A percentile compares a stretch with the other conserved stretches of the same genome.
Evolutionary conservation across 805 yeast species (phyloP).

Genomic region (Wickerhamomyces subpelliculosus): DNA sequence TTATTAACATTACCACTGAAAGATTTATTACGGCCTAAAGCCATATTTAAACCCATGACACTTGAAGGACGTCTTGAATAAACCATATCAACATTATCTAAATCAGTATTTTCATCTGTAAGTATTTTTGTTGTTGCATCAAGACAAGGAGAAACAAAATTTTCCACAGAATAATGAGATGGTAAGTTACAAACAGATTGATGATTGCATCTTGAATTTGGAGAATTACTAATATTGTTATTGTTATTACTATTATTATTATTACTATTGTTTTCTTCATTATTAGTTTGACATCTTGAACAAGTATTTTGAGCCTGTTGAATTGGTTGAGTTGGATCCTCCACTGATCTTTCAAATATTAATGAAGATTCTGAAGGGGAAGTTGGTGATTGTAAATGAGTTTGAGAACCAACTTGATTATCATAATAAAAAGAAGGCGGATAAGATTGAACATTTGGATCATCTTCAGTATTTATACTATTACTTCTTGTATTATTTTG

Average conservation of each 20-base stretch:
- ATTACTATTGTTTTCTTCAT: no score
- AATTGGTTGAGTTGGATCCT: conserved; percentile 38
- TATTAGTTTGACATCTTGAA: conserved; percentile 23
- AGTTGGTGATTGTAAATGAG: conserved; percentile 1
- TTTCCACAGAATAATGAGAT: conserved; percentile 43
- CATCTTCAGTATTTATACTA: no score
- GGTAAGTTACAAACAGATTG: conserved; percentile 27
- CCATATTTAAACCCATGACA: conserved; percentile 37
- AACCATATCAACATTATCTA: conserved; percentile 67
- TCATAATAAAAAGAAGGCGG: neutral
- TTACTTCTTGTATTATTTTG: no score
- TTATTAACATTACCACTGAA: no score
- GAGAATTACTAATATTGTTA: conserved; percentile 12
- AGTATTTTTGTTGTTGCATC: conserved; percentile 69
- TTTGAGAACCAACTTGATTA: neutral
- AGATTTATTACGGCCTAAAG: conserved; percentile 31
- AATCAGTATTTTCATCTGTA: conserved; percentile 47
- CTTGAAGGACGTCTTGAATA: conserved; percentile 54
- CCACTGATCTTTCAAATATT: conserved; percentile 64
- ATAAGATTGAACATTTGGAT: neutral
- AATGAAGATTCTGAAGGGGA: conserved; percentile 28
- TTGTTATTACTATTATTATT: conserved; percentile 9
- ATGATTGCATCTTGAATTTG: conserved; percentile 20
- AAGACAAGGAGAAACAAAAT: conserved; percentile 73
- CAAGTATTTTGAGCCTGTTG: conserved; percentile 19